Conservation (phyloP, 176 grass and related monocot species). For the Cenchrus americanus region DNA sequence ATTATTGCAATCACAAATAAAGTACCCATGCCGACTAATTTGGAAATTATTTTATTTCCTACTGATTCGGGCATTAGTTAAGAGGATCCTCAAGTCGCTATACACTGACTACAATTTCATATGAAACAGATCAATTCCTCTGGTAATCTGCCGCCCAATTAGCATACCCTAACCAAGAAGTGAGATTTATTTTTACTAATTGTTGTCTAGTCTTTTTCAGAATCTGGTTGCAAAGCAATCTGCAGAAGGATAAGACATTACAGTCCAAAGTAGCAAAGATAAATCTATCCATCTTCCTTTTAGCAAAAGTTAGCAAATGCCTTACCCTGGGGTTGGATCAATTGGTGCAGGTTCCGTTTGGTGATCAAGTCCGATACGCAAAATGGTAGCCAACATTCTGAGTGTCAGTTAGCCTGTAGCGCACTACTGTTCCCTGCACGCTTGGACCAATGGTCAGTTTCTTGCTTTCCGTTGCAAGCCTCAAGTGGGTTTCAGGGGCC, state of each 20-base stretch:
- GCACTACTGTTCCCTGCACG: constrained; percentile 18
- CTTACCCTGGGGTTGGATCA: neutral
- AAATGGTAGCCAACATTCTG: neutral
- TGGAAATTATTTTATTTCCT: no score
- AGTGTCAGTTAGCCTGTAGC: constrained; percentile 27
- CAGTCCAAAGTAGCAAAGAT: neutral
- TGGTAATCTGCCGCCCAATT: neutral
- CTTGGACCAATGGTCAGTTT: constrained; percentile 22
- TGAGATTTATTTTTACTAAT: neutral
- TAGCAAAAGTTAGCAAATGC: neutral
- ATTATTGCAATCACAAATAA: neutral
- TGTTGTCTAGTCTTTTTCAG: neutral
- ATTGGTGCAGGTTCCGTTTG: constrained; percentile 27
- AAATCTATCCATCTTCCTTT: neutral
- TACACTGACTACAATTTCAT: no score
- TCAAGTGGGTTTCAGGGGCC: constrained; percentile 17
- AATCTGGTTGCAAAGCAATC: neutral
- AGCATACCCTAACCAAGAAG: neutral
- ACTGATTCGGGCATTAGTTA: neutral
- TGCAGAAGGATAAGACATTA: neutral
- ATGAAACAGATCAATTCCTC: neutral
- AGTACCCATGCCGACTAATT: neutral
- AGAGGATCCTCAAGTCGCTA: neutral
- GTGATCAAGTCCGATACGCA: constrained; percentile 6
- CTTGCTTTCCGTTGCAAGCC: neutral